These are phyloP conservation scores for Hibiscus syriacus DNA, from an alignment of 345 rosid species.

Conservation along the genomic window DNA sequence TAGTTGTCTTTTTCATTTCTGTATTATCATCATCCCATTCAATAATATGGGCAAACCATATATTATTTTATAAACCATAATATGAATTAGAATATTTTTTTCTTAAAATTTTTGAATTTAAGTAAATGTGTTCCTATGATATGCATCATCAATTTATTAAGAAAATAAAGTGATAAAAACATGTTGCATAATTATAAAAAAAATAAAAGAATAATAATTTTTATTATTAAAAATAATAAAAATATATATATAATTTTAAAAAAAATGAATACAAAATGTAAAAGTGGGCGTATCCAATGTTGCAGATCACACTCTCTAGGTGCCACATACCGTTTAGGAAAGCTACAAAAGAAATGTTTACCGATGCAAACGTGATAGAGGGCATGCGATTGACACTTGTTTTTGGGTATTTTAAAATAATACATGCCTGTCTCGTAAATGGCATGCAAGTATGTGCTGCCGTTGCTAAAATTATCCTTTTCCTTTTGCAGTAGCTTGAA, in stretches of 20 bases:
- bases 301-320: neutral
- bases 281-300: neutral
- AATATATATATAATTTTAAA: neutral
- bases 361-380: neutral
- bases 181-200: no score
- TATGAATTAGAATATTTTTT: no score
- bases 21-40: neutral
- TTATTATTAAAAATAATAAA: neutral
- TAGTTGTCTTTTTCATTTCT: neutral
- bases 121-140: no score
- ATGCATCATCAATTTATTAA: no score
- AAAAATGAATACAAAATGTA: neutral
- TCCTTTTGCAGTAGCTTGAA: neutral
- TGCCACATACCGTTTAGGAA: neutral
- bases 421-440: constrained; percentile 26
- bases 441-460: constrained; percentile 47
- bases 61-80: neutral
- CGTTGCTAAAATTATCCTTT: constrained; percentile 16
- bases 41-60: neutral
- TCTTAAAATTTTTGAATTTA: no score
- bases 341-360: neutral
- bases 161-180: no score
- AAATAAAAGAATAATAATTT: no score
- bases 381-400: constrained; percentile 33
- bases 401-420: neutral